Evolutionary conservation across 176 grass and related monocot species (phyloP).

Genomic region (Musa schizocarpa): DNA sequence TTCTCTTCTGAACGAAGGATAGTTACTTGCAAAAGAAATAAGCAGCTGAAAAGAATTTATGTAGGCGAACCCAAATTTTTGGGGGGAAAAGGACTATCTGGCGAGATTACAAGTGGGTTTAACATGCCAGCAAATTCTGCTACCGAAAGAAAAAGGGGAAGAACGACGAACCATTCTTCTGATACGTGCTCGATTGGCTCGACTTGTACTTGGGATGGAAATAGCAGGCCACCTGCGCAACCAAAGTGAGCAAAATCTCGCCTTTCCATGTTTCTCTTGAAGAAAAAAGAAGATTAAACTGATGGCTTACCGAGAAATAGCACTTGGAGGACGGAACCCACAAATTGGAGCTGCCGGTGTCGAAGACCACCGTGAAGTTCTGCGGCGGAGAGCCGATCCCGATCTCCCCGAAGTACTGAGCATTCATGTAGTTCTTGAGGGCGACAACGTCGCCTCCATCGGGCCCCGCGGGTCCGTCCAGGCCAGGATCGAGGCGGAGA

Average conservation of each 20-base stretch:
- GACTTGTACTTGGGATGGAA: slow-evolving; percentile 11
- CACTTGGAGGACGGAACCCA: slow-evolving; percentile 18
- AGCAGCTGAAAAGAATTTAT: neutral
- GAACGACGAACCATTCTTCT: slow-evolving; percentile 3
- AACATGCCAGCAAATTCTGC: neutral
- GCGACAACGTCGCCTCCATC: neutral
- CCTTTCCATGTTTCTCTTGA: neutral
- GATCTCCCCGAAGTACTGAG: slow-evolving; percentile 18
- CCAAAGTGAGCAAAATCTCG: neutral
- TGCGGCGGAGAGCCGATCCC: slow-evolving; percentile 1
- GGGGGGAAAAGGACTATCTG: neutral
- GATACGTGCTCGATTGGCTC: neutral
- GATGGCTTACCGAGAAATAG: slow-evolving; percentile 1
- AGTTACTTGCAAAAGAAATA: neutral
- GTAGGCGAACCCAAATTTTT: neutral
- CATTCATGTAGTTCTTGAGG: slow-evolving; percentile 22
- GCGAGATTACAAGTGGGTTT: neutral
- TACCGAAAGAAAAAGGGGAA: neutral
- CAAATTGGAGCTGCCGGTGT: slow-evolving; percentile 9
- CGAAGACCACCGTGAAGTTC: slow-evolving; percentile 15
- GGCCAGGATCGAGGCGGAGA: neutral
- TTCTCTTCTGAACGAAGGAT: no score
- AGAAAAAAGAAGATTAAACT: neutral
- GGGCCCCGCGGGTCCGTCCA: neutral
- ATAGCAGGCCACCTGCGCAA: slow-evolving; percentile 14